A percentile compares a stretch with the other conserved stretches of the same genome.
Conservation (phyloP, 371 early-diverging fungal species). For the Syncephalastrum racemosum region DNA sequence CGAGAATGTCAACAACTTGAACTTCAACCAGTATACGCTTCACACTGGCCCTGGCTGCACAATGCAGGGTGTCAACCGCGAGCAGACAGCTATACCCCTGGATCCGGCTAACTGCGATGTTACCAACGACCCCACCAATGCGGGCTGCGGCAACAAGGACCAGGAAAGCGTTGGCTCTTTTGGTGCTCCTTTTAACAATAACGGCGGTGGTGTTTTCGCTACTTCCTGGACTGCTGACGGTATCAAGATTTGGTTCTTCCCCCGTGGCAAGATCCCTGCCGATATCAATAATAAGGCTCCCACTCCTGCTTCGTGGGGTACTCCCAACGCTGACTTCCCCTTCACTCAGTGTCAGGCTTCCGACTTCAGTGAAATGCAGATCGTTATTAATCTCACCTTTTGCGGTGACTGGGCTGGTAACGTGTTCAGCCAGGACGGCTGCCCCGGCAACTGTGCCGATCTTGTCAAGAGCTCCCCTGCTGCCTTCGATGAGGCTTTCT, state of each 20-base stretch:
- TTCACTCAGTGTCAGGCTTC: conserved; percentile 11
- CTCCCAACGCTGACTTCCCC: conserved; percentile 24
- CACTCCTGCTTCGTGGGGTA: conserved; percentile 27
- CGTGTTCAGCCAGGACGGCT: neutral
- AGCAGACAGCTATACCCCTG: conserved; percentile 4
- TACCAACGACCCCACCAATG: conserved; percentile 16
- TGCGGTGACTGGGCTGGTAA: conserved; percentile 27
- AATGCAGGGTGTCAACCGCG: neutral
- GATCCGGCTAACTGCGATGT: conserved; percentile 8
- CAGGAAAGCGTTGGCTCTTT: conserved; percentile 14
- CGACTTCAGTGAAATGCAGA: conserved; percentile 10
- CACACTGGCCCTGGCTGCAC: conserved; percentile 21
- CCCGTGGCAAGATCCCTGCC: conserved; percentile 23
- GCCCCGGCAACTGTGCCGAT: conserved; percentile 10
- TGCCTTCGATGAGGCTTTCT: conserved; percentile 21
- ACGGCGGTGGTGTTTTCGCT: conserved; percentile 41
- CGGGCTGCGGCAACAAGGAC: conserved; percentile 19
- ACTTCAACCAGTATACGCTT: conserved; percentile 22
- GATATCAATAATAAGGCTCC: conserved; percentile 24
- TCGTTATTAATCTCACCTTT: conserved; percentile 18
- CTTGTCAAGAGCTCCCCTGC: conserved; percentile 18
- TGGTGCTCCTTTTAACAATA: conserved; percentile 30
- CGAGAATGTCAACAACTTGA: conserved; percentile 34
- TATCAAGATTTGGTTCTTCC: conserved; percentile 41
- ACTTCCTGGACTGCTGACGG: conserved; percentile 23